These are phyloP conservation scores for Dendrobium huoshanense DNA, from an alignment of 106 monocot genomes.

Conservation along the genomic window DNA sequence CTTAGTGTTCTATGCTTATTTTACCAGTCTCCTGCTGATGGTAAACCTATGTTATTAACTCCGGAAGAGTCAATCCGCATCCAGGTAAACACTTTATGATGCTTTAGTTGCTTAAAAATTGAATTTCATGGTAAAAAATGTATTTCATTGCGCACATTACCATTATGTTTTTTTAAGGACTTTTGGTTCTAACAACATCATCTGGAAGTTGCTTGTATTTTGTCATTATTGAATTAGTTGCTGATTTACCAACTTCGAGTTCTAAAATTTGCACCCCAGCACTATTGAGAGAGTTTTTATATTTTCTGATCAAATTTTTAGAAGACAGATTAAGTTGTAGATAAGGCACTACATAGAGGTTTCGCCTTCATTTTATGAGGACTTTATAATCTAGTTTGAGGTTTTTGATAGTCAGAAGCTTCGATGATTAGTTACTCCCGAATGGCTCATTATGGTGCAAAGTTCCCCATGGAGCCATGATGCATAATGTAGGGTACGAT, in stretches of 20 bases:
- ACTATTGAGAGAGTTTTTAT: too few relatives aligned
- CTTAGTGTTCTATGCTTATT: not conserved
- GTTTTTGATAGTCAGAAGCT: too few relatives aligned
- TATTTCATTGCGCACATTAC: not conserved
- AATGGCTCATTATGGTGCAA: too few relatives aligned
- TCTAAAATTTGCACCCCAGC: too few relatives aligned
- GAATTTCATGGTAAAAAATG: not conserved
- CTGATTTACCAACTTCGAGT: not conserved
- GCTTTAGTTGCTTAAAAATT: not conserved
- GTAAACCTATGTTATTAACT: constrained; percentile 96
- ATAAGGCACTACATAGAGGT: too few relatives aligned
- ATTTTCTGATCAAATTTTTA: too few relatives aligned
- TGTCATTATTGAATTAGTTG: not conserved
- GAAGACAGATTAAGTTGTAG: too few relatives aligned
- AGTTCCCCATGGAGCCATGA: too few relatives aligned
- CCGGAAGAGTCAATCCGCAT: constrained; percentile 99
- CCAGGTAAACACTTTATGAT: constrained; percentile 40
- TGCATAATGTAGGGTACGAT: too few relatives aligned
- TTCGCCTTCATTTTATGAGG: too few relatives aligned
- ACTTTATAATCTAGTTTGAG: too few relatives aligned
- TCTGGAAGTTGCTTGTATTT: not conserved
- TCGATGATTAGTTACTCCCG: too few relatives aligned
- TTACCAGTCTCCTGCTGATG: constrained; percentile 93
- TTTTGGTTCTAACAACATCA: not conserved
- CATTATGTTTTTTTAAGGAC: not conserved